These are phyloP conservation scores for Phytophthora sp. DNA, from an alignment of 352 stramenopile genomes.

Conservation along the genomic window DNA sequence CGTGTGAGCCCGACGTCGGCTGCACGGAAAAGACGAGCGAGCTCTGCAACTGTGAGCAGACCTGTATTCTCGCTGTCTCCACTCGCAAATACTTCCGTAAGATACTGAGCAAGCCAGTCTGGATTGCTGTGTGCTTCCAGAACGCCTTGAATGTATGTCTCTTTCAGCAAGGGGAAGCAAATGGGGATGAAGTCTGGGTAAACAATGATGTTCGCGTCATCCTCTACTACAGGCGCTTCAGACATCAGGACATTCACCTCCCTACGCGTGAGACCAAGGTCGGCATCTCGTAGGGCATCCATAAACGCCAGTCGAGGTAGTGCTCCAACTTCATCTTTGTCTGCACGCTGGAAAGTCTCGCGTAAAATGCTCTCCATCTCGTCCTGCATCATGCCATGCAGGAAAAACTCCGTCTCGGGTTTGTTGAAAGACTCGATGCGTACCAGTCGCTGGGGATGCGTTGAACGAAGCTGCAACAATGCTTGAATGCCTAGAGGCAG, in stretches of 20 bases:
- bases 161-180: slow-evolving; percentile 64
- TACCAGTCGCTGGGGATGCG: slow-evolving; percentile 48
- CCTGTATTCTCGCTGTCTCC: slow-evolving; percentile 69
- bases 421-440: slow-evolving; percentile 53
- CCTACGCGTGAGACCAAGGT: slow-evolving; percentile 67
- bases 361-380: slow-evolving; percentile 81
- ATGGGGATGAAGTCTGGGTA: slow-evolving; percentile 68
- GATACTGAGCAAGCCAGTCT: slow-evolving; percentile 69
- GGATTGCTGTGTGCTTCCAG: slow-evolving; percentile 71
- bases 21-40: slow-evolving; percentile 59
- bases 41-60: slow-evolving; percentile 63
- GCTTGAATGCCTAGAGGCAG: slow-evolving; percentile 57
- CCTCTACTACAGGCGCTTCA: slow-evolving; percentile 44
- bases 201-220: slow-evolving; percentile 39
- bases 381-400: slow-evolving; percentile 86
- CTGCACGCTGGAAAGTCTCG: slow-evolving; percentile 76
- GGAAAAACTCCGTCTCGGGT: slow-evolving; percentile 52
- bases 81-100: slow-evolving; percentile 78
- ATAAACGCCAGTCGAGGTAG: slow-evolving; percentile 66
- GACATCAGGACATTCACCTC: slow-evolving; percentile 86
- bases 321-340: slow-evolving; percentile 57
- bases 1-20: slow-evolving; percentile 78
- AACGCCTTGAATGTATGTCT: slow-evolving; percentile 60
- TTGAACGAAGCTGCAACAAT: slow-evolving; percentile 51
- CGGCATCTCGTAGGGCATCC: slow-evolving; percentile 68